Percentiles rank a stretch among this genome's conserved stretches.
phyloP scores from a whole-genome alignment of 495 filamentous ascomycete genomes.

The Penicillium crystallinum region DNA sequence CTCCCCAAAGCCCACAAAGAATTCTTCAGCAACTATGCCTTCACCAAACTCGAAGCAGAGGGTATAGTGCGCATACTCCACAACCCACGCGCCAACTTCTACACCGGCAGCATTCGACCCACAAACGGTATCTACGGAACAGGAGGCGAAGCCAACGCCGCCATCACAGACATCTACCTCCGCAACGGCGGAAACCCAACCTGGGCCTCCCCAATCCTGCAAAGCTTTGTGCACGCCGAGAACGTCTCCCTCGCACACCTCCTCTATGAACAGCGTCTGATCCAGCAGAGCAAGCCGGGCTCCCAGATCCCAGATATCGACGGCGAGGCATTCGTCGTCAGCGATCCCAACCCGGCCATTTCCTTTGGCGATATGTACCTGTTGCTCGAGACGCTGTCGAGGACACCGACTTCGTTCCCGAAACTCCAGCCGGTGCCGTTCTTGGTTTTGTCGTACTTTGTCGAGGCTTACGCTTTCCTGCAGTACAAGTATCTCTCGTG shows the following conservation, averaged over 20 bases:
- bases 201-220: conserved; percentile 46
- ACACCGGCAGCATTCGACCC: conserved; percentile 54
- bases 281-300: conserved; percentile 36
- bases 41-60: conserved; percentile 51
- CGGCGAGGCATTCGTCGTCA: conserved; percentile 37
- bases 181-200: conserved; percentile 31
- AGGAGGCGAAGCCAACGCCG: conserved; percentile 42
- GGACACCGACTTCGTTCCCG: conserved; percentile 30
- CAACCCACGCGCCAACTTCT: conserved; percentile 33
- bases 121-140: conserved; percentile 56
- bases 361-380: conserved; percentile 34
- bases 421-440: conserved; percentile 23
- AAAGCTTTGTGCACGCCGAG: conserved; percentile 53
- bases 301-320: conserved; percentile 36
- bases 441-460: conserved; percentile 41
- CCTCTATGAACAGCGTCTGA: conserved; percentile 53
- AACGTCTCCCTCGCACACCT: conserved; percentile 56
- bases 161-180: conserved; percentile 39
- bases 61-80: conserved; percentile 45
- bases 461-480: conserved; percentile 47
- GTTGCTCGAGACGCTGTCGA: conserved; percentile 25
- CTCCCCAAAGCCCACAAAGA: conserved; percentile 39
- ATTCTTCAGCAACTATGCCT: conserved; percentile 55
- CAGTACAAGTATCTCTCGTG: conserved; percentile 39
- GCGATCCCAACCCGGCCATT: conserved; percentile 34